Base-by-base conservation (phyloP, 306 rosid species). In the Corylus heterophylla region DNA sequence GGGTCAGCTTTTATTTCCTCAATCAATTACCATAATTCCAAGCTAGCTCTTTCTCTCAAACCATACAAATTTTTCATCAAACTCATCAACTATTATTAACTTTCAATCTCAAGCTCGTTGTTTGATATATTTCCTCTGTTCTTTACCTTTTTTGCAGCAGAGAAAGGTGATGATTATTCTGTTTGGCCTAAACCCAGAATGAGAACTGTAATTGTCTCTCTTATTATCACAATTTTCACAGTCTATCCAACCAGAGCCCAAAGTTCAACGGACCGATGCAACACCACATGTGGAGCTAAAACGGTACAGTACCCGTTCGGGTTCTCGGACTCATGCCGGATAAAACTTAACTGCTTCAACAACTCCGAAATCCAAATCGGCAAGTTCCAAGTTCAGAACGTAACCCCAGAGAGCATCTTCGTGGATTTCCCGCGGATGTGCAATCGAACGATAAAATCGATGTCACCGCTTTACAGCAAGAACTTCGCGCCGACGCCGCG, bases 251-350 rank as follows among this genome's bases (percentile, higher is more conserved):
- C 90, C 37, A n/a, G 73, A 83, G 88, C 89, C 17, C 75, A 87
- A 12, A 80, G 63, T 62, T 2, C 39, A n/a, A 5, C 62, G 10
- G 63, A 7, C 49, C 18, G 8, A 12, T 88, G 91, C 83, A 2
- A 3, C 0, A 25, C 3, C 48, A 45, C 39, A 31, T 93, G 94
- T 77, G 82, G 80, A 58, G 78, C 54, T 8, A 29, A 69, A 6
- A 0, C 45, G 12, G 79, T 92, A 37, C 84, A 14, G 1, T 87
- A 86, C 67, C 98, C 99, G 52, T 93, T 96, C n/a, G 96, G 94
- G 4, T 90, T 91, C 85, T 80, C 92, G 1, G 62, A 27, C 0
- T 84, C 76, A 3, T 88, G 89, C 66, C 10, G 1, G 81, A 85
- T 96, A 73, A 61, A 0, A 61, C 74, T 96, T 6, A 66, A 56